phyloP scores from a whole-genome alignment of 345 rosid genomes.

The Capsella bursapastoris region DNA sequence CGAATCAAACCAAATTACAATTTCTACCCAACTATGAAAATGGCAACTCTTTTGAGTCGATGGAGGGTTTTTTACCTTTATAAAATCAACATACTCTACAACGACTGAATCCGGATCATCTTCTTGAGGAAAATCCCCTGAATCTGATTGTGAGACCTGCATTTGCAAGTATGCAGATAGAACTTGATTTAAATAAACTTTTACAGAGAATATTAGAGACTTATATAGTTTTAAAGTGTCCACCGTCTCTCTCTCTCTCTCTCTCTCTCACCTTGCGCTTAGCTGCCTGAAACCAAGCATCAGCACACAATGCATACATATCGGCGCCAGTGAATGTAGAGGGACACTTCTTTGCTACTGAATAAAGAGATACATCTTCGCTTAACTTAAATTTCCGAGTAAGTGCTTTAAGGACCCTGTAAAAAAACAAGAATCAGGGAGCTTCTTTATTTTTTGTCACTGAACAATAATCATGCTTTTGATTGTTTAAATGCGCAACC shows the following conservation, averaged over 20 bases:
- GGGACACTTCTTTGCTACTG: slow-evolving; percentile 87
- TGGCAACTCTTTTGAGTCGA: slow-evolving; percentile 9
- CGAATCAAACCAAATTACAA: background rate
- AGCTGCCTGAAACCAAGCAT: slow-evolving; percentile 99
- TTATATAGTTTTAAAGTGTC: background rate
- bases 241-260: background rate
- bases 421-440: slow-evolving; percentile 23
- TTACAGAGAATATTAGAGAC: slow-evolving; percentile 7
- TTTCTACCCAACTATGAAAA: background rate
- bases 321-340: slow-evolving; percentile 96
- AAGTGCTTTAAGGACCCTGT: slow-evolving; percentile 93
- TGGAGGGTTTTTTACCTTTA: slow-evolving; percentile 60
- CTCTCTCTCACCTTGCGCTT: slow-evolving; percentile 68
- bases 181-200: slow-evolving; percentile 6
- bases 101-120: slow-evolving; percentile 66
- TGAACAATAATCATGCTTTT: slow-evolving; percentile 1
- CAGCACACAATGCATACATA: slow-evolving; percentile 97
- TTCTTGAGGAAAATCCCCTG: slow-evolving; percentile 47
- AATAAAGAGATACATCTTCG: slow-evolving; percentile 77
- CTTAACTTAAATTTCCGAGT: slow-evolving; percentile 88
- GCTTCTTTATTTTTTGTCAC: background rate
- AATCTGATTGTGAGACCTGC: slow-evolving; percentile 61
- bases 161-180: slow-evolving; percentile 16
- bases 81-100: slow-evolving; percentile 72
- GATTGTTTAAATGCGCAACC: slow-evolving; percentile 52